phyloP scores from a whole-genome alignment of 164 flowering plant species.

The Dillenia turbinata region DNA sequence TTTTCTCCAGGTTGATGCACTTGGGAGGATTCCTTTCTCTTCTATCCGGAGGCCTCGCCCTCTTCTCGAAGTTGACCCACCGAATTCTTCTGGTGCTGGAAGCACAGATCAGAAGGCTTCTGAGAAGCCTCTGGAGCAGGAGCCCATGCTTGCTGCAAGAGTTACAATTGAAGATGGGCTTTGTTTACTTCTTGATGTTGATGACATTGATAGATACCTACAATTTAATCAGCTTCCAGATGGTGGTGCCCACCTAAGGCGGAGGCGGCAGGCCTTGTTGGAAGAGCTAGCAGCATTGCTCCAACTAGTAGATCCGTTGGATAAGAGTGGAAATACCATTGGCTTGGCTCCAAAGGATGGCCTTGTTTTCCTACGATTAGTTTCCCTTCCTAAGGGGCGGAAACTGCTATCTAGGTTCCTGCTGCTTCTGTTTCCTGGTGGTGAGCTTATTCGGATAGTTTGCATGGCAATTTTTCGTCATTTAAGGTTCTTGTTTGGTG shows the following conservation, averaged over 20 bases:
- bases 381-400: constrained; percentile 58
- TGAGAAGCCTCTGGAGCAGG: constrained; percentile 58
- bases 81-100: constrained; percentile 25
- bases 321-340: constrained; percentile 34
- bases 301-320: constrained; percentile 56
- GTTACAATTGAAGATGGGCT: constrained; percentile 54
- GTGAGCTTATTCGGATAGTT: constrained; percentile 51
- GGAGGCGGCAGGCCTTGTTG: constrained; percentile 36
- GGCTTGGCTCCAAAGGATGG: constrained; percentile 45
- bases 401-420: constrained; percentile 52
- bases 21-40: constrained; percentile 55
- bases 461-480: constrained; percentile 73
- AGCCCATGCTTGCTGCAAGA: constrained; percentile 63
- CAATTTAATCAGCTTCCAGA: constrained; percentile 51
- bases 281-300: constrained; percentile 56
- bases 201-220: constrained; percentile 61
- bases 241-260: constrained; percentile 43
- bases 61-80: constrained; percentile 55
- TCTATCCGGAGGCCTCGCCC: constrained; percentile 66
- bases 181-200: constrained; percentile 59
- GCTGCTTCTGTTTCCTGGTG: constrained; percentile 41
- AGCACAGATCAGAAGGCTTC: constrained; percentile 27
- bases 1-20: constrained; percentile 60
- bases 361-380: constrained; percentile 46
- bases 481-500: constrained; percentile 57